These are phyloP conservation scores for Myriosclerotinia scirpicola DNA, from an alignment of 2,329 filamentous ascomycete species.

Conservation along the genomic window DNA sequence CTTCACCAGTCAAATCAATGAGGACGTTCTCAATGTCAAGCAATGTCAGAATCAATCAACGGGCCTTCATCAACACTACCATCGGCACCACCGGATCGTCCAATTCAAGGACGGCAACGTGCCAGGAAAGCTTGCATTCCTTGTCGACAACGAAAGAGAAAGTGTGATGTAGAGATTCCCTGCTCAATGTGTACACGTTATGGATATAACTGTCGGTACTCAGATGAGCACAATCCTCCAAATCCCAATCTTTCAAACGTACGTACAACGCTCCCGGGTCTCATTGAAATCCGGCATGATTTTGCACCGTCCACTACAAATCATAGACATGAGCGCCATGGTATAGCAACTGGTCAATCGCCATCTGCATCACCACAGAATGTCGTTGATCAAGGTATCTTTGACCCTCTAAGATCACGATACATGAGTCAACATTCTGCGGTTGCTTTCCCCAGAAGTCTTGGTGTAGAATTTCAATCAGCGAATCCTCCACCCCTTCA, in stretches of 20 bases:
- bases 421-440: constrained; percentile 38
- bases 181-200: constrained; percentile 34
- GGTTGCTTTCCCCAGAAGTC: constrained; percentile 40
- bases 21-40: neutral
- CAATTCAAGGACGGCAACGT: constrained; percentile 26
- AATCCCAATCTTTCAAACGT: neutral
- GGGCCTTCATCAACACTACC: neutral
- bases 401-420: constrained; percentile 18
- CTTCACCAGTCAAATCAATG: neutral
- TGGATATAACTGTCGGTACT: constrained; percentile 34
- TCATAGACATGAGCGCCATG: neutral
- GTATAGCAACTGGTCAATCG: neutral
- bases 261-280: constrained; percentile 4
- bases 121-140: constrained; percentile 34
- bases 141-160: constrained; percentile 35
- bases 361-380: constrained; percentile 23
- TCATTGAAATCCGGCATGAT: neutral
- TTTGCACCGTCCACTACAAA: neutral
- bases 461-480: constrained; percentile 40
- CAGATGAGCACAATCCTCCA: constrained; percentile 17
- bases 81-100: constrained; percentile 4
- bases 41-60: constrained; percentile 8
- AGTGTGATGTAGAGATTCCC: constrained; percentile 34
- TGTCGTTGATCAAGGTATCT: constrained; percentile 27
- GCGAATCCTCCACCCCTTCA: constrained; percentile 42